Evolutionary conservation across 176 grass and related monocot genomes (phyloP).

Genomic region (Stipa capillata): DNA sequence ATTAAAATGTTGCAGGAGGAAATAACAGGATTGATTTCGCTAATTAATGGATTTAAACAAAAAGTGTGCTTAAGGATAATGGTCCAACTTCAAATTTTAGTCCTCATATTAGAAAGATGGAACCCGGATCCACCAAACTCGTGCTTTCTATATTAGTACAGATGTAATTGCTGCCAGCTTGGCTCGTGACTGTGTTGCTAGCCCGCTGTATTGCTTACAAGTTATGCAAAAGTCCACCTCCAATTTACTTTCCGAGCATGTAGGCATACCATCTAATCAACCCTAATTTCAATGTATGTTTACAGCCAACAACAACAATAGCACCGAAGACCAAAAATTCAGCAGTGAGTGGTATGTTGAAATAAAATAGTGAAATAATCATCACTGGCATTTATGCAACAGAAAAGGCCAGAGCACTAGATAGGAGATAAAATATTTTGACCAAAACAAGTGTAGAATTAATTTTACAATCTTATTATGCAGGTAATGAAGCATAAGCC

Average conservation of each 20-base stretch:
- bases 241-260: background rate
- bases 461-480: slow-evolving; percentile 2
- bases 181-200: background rate
- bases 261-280: background rate
- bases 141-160: background rate
- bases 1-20: background rate
- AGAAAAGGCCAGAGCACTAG: background rate
- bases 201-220: background rate
- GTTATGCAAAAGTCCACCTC: background rate
- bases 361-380: background rate
- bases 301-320: background rate
- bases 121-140: too few relatives aligned
- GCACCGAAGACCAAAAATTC: background rate
- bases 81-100: background rate
- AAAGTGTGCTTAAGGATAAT: background rate
- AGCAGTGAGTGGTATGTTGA: background rate
- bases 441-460: background rate
- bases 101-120: background rate
- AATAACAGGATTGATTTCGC: background rate
- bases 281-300: background rate
- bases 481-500: background rate
- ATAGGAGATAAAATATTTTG: background rate
- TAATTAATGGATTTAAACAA: background rate
- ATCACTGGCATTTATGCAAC: background rate
- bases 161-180: background rate